Conservation (phyloP, 2,329 filamentous ascomycete species). For the Escovopsis sp. region DNA sequence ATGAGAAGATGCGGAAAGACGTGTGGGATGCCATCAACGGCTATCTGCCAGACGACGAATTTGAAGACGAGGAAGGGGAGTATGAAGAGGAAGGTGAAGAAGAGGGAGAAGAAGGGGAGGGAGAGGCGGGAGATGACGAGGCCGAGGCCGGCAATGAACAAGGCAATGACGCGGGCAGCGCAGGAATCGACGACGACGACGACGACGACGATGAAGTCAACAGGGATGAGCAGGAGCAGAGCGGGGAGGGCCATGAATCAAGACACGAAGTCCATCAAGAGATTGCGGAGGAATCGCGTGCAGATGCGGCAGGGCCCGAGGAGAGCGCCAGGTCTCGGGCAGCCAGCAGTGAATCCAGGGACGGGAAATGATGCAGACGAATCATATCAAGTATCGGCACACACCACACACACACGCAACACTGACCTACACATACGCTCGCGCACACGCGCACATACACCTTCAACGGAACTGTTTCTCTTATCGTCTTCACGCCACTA, state of each 20-base stretch:
- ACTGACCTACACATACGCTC: not conserved
- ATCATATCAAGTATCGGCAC: not conserved
- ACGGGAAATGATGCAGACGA: not conserved
- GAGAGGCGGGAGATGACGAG: slow-evolving; percentile 10
- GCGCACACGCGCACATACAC: not conserved
- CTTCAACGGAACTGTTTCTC: not conserved
- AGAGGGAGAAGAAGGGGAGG: slow-evolving; percentile 9
- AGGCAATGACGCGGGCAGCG: slow-evolving; percentile 2
- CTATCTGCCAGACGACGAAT: slow-evolving; percentile 28
- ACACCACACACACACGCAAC: not conserved
- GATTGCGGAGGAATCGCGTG: too few species aligned
- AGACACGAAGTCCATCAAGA: not conserved
- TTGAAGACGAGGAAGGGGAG: slow-evolving; percentile 23
- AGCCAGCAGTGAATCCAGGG: not conserved
- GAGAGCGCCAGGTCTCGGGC: too few species aligned
- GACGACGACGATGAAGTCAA: too few species aligned
- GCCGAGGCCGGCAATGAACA: slow-evolving; percentile 1
- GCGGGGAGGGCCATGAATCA: not conserved
- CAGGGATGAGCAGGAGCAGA: too few species aligned
- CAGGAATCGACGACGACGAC: not conserved
- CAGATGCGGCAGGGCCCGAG: too few species aligned
- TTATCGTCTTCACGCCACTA: too few species aligned
- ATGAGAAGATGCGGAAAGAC: slow-evolving; percentile 73
- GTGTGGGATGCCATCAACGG: slow-evolving; percentile 56
- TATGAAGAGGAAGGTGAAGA: slow-evolving; percentile 11